These are phyloP conservation scores for Pseudoperonospora humuli DNA, from an alignment of 352 stramenopile genomes.

Conservation along the genomic window DNA sequence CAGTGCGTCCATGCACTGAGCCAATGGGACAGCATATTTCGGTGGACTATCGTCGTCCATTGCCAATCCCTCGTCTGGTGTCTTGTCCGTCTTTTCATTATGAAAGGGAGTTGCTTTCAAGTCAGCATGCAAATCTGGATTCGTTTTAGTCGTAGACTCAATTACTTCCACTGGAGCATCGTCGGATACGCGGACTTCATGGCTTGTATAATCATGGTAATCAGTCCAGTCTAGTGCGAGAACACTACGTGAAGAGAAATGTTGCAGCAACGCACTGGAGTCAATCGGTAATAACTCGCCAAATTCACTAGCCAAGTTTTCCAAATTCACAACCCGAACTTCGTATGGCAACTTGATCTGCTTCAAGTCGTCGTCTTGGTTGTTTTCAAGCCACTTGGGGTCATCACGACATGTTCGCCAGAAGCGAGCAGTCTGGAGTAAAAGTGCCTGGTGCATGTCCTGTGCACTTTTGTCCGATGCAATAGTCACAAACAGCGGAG, in stretches of 20 bases:
- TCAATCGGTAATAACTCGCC: constrained; percentile 41
- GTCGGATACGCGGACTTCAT: constrained; percentile 20
- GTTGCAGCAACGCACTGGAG: constrained; percentile 45
- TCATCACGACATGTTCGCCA: constrained; percentile 13
- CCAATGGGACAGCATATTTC: constrained; percentile 34
- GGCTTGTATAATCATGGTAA: constrained; percentile 23
- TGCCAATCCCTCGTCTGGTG: not conserved
- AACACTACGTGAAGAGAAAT: constrained; percentile 71
- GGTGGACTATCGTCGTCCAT: constrained; percentile 20
- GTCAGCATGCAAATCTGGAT: constrained; percentile 18
- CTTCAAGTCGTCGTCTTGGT: not conserved
- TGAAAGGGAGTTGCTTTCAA: constrained; percentile 6
- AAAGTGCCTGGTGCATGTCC: constrained; percentile 59
- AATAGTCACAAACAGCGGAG: constrained; percentile 68
- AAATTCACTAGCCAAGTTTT: constrained; percentile 35
- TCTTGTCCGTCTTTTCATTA: constrained; percentile 1
- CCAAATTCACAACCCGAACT: constrained; percentile 49
- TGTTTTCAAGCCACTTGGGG: not conserved
- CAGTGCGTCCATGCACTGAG: constrained; percentile 61
- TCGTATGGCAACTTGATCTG: constrained; percentile 35
- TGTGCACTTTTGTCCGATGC: constrained; percentile 50
- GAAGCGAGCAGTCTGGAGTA: constrained; percentile 62
- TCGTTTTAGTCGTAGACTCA: constrained; percentile 20
- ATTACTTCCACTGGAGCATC: constrained; percentile 28
- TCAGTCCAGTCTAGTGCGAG: constrained; percentile 64